Evolutionary conservation across 257 asterid genomes (phyloP).

Genomic region (Solanum piurae): DNA sequence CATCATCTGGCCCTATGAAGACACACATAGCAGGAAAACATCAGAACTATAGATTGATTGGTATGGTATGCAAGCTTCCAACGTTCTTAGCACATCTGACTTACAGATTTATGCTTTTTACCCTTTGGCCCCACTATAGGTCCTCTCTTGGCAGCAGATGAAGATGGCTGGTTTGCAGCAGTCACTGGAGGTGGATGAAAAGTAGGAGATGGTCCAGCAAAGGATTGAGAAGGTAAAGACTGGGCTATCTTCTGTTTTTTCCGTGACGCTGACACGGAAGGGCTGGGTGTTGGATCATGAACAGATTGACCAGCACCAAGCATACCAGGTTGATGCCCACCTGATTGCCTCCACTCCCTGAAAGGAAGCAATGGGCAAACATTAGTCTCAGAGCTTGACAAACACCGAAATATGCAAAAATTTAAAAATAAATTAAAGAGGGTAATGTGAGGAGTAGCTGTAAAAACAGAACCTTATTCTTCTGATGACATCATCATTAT

Average conservation of each 20-base stretch:
- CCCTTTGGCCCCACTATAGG: constrained; percentile 44
- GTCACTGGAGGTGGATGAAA: constrained; percentile 41
- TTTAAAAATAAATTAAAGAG: background rate
- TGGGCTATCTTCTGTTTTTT: constrained; percentile 48
- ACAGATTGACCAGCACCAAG: constrained; percentile 38
- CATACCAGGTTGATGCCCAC: constrained; percentile 25
- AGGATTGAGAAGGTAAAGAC: constrained; percentile 40
- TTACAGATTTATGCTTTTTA: constrained; percentile 55
- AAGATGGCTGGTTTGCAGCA: constrained; percentile 48
- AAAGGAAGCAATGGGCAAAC: background rate
- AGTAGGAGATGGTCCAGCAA: constrained; percentile 55
- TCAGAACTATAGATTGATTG: background rate
- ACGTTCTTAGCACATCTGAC: constrained; percentile 18
- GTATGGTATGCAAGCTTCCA: background rate
- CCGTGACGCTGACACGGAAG: constrained; percentile 67
- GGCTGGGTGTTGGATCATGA: constrained; percentile 50
- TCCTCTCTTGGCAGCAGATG: constrained; percentile 56
- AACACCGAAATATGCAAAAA: background rate
- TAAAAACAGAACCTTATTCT: constrained; percentile 58
- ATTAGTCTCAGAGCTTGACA: background rate
- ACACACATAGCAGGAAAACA: constrained; percentile 23
- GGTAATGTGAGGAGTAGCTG: background rate
- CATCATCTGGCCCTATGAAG: constrained; percentile 36
- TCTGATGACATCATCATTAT: constrained; percentile 66
- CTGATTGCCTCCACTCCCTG: constrained; percentile 63